Base-by-base conservation (phyloP, 2,329 filamentous ascomycete species). In the Byssothecium circinans region DNA sequence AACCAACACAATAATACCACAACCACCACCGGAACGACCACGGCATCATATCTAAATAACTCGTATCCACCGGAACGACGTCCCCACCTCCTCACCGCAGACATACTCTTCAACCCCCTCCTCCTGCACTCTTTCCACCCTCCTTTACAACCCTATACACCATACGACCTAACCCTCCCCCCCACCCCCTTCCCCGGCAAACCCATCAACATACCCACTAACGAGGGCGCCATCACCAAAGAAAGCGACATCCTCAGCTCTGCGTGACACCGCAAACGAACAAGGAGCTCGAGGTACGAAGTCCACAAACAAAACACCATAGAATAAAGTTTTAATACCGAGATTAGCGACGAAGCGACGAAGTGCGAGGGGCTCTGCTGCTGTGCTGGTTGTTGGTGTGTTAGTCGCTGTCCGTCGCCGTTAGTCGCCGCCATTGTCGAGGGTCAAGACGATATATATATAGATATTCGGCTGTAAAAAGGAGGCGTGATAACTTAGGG, bases 251-350 rank as follows among this genome's bases (percentile, higher is more conserved):
- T 81, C n/a, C n/a, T n/a, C n/a, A n/a, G 0, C 67, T 86, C 0
- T 54, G 79, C 72, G 81, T 86, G 15, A 77, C 86, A 17, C 80
- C 81, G 64, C 83, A 86, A 65, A 85, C 85, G 82, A 86, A 86
- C 67, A 86, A 86, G 83, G 83, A 86, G 54, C 65, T 86, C n/a
- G 83, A 86, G 57, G 77, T 86, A 2, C 65, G 83, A 18, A 74
- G 74, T 45, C 70, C 73, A 14, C 71, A 72, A 4, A 69, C 71
- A 6, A 10, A n/a, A n/a, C n/a, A n/a, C n/a, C n/a, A n/a, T n/a
- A n/a, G n/a, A n/a, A n/a, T n/a, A n/a, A n/a, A n/a, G n/a, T n/a
- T n/a, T n/a, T n/a, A n/a, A n/a, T n/a, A n/a, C n/a, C n/a, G n/a
- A n/a, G n/a, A n/a, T n/a, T n/a, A n/a, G n/a, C n/a, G n/a, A n/a